A percentile compares a stretch with the other conserved stretches of the same genome.
Conservation (phyloP, 179 eudicot genomes). For the Camellia oleifera region DNA sequence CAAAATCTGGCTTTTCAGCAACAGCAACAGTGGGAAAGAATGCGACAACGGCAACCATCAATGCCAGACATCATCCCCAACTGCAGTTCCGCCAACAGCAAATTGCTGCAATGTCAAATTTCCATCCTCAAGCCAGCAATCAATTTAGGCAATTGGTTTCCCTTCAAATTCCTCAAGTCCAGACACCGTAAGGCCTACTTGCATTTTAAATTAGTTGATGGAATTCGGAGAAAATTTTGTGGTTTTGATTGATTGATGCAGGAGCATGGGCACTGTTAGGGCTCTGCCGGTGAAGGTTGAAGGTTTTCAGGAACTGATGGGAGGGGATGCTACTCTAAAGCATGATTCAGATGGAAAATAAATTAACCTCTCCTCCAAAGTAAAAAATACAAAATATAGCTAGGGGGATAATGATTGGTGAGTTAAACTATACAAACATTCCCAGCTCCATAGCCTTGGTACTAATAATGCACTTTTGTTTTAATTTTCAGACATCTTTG, state of each 20-base stretch:
- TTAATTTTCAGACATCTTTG: not conserved
- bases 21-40: constrained; percentile 61
- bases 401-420: not conserved
- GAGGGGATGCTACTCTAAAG: constrained; percentile 81
- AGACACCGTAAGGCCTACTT: constrained; percentile 57
- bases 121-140: constrained; percentile 47
- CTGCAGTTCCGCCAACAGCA: constrained; percentile 63
- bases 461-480: not conserved
- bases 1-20: constrained; percentile 59
- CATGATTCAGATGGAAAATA: constrained; percentile 75
- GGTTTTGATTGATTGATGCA: constrained; percentile 26
- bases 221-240: not conserved
- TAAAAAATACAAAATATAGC: constrained; percentile 17
- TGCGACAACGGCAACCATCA: constrained; percentile 58
- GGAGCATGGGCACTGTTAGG: constrained; percentile 68
- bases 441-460: not conserved
- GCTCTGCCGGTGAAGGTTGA: constrained; percentile 97
- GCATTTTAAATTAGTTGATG: not conserved
- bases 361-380: constrained; percentile 72
- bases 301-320: constrained; percentile 95
- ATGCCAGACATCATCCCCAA: constrained; percentile 47
- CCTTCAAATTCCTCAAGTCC: constrained; percentile 66
- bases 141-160: constrained; percentile 67
- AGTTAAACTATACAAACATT: not conserved
- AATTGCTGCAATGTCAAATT: constrained; percentile 54